phyloP scores from a whole-genome alignment of 345 rosid species.

The Citrus sinensis region DVS_A1.0 CM039162.1:13727501-13728000 shows the following conservation, averaged over 20 bases:
- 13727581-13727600: not conserved
- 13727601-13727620: not conserved
- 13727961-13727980: not conserved
- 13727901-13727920: not conserved
- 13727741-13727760: not conserved
- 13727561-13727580: too few relatives aligned
- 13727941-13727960: not conserved
- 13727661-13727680: not conserved
- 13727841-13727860: slow-evolving; percentile 21
- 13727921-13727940: not conserved
- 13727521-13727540: not conserved
- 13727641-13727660: not conserved
- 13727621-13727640: slow-evolving; percentile 7
- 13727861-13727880: slow-evolving; percentile 19
- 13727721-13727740: not conserved
- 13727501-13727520: not conserved
- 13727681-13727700: not conserved
- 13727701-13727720: not conserved
- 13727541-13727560: not conserved
- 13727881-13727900: not conserved
- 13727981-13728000: not conserved
- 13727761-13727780: slow-evolving; percentile 2
- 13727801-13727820: slow-evolving; percentile 3
- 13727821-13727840: slow-evolving; percentile 14
- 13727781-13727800: not conserved